Percentiles rank a stretch among this genome's conserved stretches.
Conservation (phyloP, 176 grass and related monocot genomes). For the Coix lacrymajobi region DNA sequence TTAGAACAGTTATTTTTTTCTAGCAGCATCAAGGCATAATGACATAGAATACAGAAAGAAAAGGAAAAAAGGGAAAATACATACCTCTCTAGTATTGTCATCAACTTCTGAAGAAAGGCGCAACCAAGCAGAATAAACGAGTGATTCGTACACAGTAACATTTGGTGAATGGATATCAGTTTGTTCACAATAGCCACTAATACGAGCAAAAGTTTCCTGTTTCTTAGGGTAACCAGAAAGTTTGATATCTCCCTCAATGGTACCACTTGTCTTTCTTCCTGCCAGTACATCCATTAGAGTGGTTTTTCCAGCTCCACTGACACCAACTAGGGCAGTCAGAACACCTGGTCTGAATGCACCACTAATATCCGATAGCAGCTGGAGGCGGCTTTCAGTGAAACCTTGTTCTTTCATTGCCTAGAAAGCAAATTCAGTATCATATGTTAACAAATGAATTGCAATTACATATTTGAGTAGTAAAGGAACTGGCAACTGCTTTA, state of each 20-base stretch:
- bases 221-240: constrained; percentile 87
- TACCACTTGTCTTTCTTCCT: constrained; percentile 87
- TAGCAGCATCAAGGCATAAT: constrained; percentile 4
- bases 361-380: constrained; percentile 77
- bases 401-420: constrained; percentile 96
- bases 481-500: neutral
- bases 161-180: constrained; percentile 91
- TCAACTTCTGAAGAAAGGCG: constrained; percentile 76
- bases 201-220: constrained; percentile 88
- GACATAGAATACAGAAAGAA: neutral
- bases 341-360: constrained; percentile 80
- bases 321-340: constrained; percentile 86
- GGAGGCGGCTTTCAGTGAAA: constrained; percentile 60
- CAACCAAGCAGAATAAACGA: constrained; percentile 81
- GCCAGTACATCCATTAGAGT: constrained; percentile 93
- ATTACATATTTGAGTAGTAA: neutral
- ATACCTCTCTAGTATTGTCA: constrained; percentile 47
- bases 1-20: neutral
- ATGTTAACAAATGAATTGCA: neutral
- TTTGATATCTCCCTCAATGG: constrained; percentile 66
- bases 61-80: neutral
- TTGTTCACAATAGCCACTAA: constrained; percentile 90
- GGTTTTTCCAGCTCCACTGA: constrained; percentile 95
- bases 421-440: neutral
- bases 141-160: constrained; percentile 72